Base-by-base conservation (phyloP, 2,329 filamentous ascomycete species). In the Curvularia hawaiiensis region DNA sequence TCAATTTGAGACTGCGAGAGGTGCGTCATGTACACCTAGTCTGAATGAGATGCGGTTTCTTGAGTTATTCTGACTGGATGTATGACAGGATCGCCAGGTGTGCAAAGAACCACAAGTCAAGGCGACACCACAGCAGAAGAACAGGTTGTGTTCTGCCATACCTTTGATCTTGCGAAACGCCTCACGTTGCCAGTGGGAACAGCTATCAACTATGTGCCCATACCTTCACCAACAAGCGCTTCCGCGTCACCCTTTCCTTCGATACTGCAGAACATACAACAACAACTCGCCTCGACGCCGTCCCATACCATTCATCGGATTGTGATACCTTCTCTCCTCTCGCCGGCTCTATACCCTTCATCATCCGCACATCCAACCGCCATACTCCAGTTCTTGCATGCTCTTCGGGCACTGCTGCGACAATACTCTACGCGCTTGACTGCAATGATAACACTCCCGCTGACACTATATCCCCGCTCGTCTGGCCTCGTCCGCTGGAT, bases 401-500 rank as follows among this genome's bases (percentile, higher is more conserved):
- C 83, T 2, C 80, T 99, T 14, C 85, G 91, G 48, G 87, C 88
- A 4, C 80, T 99, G 3, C 82, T 97, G 40, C 87, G 90, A 11
- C 83, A 84, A 54, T 84, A 91, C 63, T 75, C 86, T 1, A 80
- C 79, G 2, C 87, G 86, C 18, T 76, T 94, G 4, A 91, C 89
- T 1, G 88, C 86, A 4, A 81, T 97, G 65, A 79, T 92, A 44
- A 92, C 92, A 0, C 77, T 98, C 0, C 92, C 94, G 0, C 80
- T 94, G 1, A 88, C 91, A 0, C 84, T 99, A 0, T 91, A 91
- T 71, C 90, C 92, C 2, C 86, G 94, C 14, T 82, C 79, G 20
- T 85, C 88, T 0, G 92, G 91, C 1, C 80, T 97, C 11, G 87
- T 91, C 11, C 86, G 91, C 48, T 97, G 92, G 91, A 88, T 92